Evolutionary conservation across 164 flowering plant genomes (phyloP), one percentile per base, ranked within the genome.

Genomic region (Tinospora cordifolia): DNA sequence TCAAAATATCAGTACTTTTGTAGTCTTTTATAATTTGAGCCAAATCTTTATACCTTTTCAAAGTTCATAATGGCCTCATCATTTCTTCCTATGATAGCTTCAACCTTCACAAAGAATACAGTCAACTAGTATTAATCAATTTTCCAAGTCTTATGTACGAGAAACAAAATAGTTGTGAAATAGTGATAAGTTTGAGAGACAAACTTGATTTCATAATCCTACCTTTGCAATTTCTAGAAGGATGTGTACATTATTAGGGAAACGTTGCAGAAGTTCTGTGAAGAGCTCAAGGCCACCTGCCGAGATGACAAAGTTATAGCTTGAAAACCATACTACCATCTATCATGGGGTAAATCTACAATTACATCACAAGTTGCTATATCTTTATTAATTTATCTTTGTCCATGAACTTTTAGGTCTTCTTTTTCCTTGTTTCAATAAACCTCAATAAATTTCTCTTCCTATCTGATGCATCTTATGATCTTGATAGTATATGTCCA

Each of bases 171-270:
- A 51, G n/a, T 26, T 5, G 25, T 26, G 26, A 39, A 72, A 21
- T 25, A 15, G 44, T 17, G 38, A 54, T 34, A 34, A 12, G 57
- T 41, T 40, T 62, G 47, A 65, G 44, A 71, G 2, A 54, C 22
- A 24, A 65, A 54, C 14, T 24, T 70, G 27, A 39, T 10, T 58
- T 68, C 44, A 59, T 24, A 13, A n/a, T 14, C 85, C 76, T 69
- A 90, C 97, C 97, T 92, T 94, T 64, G 98, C 98, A 63, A 85
- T 81, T 84, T 94, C 98, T 77, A 92, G 88, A 65, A 94, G 76
- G 77, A 94, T 65, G 77, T 90, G 93, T 39, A 82, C 74, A 74
- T 94, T 94, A 81, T 84, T 88, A 63, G 96, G 97, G 77, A 90
- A 94, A 63, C 92, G 95, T 69, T 89, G 98, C 47, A 94, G 79